Evolutionary conservation across 2,329 filamentous ascomycete species (phyloP), one percentile per base, ranked within the genome.

Genomic region (Triangularia verruculosa): DNA sequence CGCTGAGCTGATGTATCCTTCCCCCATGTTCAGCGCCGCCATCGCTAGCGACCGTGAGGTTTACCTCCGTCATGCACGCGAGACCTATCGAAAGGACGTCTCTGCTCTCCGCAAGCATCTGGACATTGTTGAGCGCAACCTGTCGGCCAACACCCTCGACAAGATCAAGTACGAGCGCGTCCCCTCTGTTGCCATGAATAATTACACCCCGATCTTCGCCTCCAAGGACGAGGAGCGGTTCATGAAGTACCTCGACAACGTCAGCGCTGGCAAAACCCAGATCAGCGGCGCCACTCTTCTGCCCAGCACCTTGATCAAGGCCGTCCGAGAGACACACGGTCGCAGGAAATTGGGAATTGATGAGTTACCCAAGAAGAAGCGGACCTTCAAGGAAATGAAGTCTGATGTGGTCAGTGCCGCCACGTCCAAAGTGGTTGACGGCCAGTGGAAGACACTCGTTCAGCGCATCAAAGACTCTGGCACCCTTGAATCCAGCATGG

Each of bases 391-490:
- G 15, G 27, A 43, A 22, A 17, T 63, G 15, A 55, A 27, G 43
- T 53, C 8, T n/a, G 68, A 63, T 32, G 57, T 61, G 9, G 32
- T 66, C 7, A 68, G 70, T 4, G 32, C 67, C 4, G 54, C 82
- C 1, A 65, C 75, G 24, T 27, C 58, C 27, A 78, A 79, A 60
- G 76, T 81, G 2, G 34, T 78, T 2, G 76, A 84, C 61, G 78
- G 76, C 0, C 84, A 87, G 69, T 87, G 85, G 85, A 82, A 82
- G 8, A 75, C 80, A 0, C 75, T 87, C 0, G 83, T 87, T n/a
- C 76, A 84, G 71, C 80, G 84, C 1, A 80, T 87, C 71, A 81
- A 79, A 57, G 82, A 86, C 64, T 82, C 79, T 2, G 85, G 85
- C 2, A 79, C 76, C 0, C 74, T 88, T 7, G 74, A 80, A 15